These are phyloP conservation scores for Penicillium maclennaniae DNA, from an alignment of 495 filamentous ascomycete species.

Conservation along the genomic window DNA sequence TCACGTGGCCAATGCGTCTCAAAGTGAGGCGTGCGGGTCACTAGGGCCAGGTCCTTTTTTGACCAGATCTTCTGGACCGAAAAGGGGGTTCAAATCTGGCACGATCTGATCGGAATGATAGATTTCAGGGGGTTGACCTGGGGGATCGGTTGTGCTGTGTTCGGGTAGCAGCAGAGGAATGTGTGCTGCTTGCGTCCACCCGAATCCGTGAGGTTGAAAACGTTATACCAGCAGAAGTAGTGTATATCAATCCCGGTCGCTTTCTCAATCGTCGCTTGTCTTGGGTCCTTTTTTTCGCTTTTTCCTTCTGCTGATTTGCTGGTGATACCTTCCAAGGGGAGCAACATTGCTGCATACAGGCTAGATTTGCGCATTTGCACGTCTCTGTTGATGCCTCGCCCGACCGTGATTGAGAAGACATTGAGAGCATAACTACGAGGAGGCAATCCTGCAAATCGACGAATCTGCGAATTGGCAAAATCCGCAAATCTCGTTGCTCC, in stretches of 20 bases:
- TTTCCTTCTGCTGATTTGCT: neutral
- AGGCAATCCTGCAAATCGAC: slow-evolving; percentile 7
- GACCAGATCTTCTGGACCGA: neutral
- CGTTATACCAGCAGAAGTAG: neutral
- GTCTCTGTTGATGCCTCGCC: neutral
- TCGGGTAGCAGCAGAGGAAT: neutral
- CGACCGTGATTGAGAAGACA: neutral
- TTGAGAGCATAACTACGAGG: slow-evolving; percentile 18
- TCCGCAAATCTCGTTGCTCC: slow-evolving; percentile 20
- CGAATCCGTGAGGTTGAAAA: neutral
- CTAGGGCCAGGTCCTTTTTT: neutral
- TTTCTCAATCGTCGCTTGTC: neutral
- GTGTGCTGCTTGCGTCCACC: neutral
- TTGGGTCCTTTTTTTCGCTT: neutral
- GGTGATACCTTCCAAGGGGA: neutral
- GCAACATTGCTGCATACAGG: neutral
- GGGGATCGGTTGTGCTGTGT: neutral
- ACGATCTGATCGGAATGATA: neutral
- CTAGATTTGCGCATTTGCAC: neutral
- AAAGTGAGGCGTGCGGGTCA: slow-evolving; percentile 21
- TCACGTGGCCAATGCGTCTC: slow-evolving; percentile 24
- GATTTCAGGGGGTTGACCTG: neutral
- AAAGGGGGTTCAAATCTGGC: neutral
- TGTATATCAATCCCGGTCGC: neutral
- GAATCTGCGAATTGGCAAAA: too few relatives aligned